Evolutionary conservation across 306 rosid genomes (phyloP).

Genomic region (Mimosa pudica): DNA sequence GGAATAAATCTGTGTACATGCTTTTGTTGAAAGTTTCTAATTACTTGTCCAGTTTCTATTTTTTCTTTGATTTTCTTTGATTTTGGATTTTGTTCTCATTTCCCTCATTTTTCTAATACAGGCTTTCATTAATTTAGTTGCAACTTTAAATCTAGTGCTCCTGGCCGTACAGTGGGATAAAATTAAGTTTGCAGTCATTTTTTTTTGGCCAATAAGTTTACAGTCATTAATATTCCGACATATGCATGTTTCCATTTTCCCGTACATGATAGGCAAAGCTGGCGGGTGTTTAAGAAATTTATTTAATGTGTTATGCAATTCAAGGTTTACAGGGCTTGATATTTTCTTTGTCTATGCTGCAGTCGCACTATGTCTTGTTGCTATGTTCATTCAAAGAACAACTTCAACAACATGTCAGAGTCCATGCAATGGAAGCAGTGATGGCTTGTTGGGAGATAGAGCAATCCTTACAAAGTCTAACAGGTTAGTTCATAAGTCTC

Average conservation of each 20-base stretch:
- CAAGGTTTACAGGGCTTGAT: constrained; percentile 5
- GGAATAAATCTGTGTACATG: background rate
- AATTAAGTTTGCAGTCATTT: background rate
- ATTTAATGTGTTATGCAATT: background rate
- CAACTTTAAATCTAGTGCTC: background rate
- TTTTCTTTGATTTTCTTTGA: background rate
- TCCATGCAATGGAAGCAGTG: constrained; percentile 99
- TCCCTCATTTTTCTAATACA: constrained; percentile 16
- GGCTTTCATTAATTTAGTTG: background rate
- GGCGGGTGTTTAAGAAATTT: background rate
- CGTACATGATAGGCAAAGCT: background rate
- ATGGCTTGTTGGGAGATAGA: constrained; percentile 99
- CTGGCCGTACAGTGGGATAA: background rate
- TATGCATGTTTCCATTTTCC: constrained; percentile 6
- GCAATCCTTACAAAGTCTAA: constrained; percentile 90
- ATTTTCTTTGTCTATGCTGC: constrained; percentile 35
- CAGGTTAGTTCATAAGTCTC: constrained; percentile 72
- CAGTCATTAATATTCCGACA: background rate
- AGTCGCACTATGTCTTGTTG: constrained; percentile 94
- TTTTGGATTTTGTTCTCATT: background rate
- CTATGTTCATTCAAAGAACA: constrained; percentile 98
- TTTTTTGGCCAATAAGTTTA: background rate
- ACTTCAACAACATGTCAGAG: constrained; percentile 95
- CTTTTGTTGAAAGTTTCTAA: background rate
- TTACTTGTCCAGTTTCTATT: background rate